Conservation (phyloP, 768 basidiomycete species). For the Mycena pura region DNA sequence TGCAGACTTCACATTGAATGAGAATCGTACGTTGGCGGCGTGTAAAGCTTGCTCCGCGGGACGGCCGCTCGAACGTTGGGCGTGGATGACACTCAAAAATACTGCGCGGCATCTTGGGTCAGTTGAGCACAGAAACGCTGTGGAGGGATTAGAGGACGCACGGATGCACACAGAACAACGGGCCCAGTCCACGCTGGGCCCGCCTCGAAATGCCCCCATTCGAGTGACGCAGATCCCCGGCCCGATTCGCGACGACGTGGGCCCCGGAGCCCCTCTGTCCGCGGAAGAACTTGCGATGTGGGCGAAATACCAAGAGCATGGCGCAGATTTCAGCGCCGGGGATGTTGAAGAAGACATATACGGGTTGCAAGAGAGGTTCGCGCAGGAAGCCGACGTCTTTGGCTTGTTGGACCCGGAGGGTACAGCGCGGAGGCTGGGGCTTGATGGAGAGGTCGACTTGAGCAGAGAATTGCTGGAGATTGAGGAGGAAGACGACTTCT, state of each 20-base stretch:
- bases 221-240: background rate
- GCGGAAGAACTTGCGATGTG: background rate
- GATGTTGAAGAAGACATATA: background rate
- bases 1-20: no score
- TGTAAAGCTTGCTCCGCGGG: no score
- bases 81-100: no score
- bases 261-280: no score
- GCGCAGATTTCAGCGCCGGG: background rate
- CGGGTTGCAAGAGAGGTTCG: background rate
- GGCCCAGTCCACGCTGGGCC: no score
- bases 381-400: constrained; percentile 1
- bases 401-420: background rate
- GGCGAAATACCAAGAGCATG: background rate
- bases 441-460: background rate
- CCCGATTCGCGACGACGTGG: background rate
- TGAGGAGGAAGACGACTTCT: constrained; percentile 4
- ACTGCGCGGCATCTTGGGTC: no score
- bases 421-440: background rate
- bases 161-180: background rate
- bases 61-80: no score
- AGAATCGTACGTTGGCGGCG: no score
- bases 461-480: background rate
- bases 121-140: no score
- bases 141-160: no score
- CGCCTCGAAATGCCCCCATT: no score